Conservation (phyloP, 2,329 filamentous ascomycete species). For the Amauroascus verrucosus region DNA sequence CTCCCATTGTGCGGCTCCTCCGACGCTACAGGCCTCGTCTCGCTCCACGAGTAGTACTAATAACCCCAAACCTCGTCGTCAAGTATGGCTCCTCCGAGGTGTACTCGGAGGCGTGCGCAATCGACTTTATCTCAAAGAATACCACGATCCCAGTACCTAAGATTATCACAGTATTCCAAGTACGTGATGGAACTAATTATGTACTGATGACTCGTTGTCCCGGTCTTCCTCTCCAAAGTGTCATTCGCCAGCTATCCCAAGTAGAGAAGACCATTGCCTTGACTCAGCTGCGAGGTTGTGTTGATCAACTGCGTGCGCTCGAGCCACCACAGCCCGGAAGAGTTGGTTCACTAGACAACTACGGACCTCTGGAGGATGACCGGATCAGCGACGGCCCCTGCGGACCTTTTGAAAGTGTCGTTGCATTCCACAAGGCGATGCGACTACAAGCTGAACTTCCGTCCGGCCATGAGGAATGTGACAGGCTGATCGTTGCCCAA, state of each 20-base stretch:
- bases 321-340: constrained; percentile 9
- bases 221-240: constrained; percentile 21
- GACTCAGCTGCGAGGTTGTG: constrained; percentile 12
- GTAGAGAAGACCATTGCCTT: constrained; percentile 8
- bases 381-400: constrained; percentile 21
- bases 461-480: constrained; percentile 6
- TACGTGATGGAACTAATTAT: constrained; percentile 31
- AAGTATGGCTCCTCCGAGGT: background rate
- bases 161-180: constrained; percentile 35
- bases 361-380: constrained; percentile 22
- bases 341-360: constrained; percentile 15
- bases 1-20: background rate
- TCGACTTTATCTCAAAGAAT: constrained; percentile 18
- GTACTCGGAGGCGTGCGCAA: background rate
- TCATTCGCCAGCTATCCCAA: constrained; percentile 15
- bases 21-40: constrained; percentile 1
- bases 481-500: constrained; percentile 9
- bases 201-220: constrained; percentile 39
- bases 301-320: constrained; percentile 16
- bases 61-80: constrained; percentile 3
- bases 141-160: constrained; percentile 39
- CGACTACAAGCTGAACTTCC: constrained; percentile 19
- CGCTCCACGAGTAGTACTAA: background rate
- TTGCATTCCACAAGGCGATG: constrained; percentile 28
- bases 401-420: constrained; percentile 28